A percentile compares a stretch with the other conserved stretches of the same genome.
Evolutionary conservation across 129 eudicot species (phyloP).

Genomic region (Saposhnikovia divaricata): DNA sequence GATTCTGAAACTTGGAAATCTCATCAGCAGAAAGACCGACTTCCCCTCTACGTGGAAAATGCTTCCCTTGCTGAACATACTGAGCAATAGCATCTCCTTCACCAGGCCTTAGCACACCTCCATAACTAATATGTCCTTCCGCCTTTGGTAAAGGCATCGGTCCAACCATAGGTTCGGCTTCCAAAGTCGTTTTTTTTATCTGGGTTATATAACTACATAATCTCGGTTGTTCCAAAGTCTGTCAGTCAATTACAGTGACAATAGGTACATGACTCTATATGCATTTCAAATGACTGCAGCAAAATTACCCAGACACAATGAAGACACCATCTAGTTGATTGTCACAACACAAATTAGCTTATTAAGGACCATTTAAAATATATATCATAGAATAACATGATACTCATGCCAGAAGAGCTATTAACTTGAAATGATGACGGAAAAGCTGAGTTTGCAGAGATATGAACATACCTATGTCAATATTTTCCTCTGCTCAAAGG

Average conservation of each 20-base stretch:
- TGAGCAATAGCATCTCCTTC: too few relatives aligned
- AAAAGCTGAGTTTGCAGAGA: background rate
- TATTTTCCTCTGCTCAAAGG: background rate
- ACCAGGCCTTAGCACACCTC: too few relatives aligned
- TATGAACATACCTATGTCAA: background rate
- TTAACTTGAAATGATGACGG: background rate
- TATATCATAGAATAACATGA: too few relatives aligned
- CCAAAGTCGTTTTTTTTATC: too few relatives aligned
- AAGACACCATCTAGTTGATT: background rate
- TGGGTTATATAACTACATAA: too few relatives aligned
- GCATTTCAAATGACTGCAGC: background rate
- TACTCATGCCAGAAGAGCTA: background rate
- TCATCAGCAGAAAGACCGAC: too few relatives aligned
- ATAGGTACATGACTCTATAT: background rate
- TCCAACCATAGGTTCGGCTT: too few relatives aligned
- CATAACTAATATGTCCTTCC: too few relatives aligned
- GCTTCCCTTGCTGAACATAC: too few relatives aligned
- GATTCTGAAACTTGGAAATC: too few relatives aligned
- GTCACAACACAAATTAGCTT: background rate
- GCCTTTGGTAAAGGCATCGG: too few relatives aligned
- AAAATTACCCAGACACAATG: background rate
- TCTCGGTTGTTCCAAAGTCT: background rate
- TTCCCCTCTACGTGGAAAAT: too few relatives aligned
- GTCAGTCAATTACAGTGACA: background rate
- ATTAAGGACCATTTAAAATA: background rate